A percentile compares a stretch with the other conserved stretches of the same genome.
These are phyloP conservation scores for Fraxinus platypoda DNA, from an alignment of 305 asterid species.

Conservation along the genomic window DNA sequence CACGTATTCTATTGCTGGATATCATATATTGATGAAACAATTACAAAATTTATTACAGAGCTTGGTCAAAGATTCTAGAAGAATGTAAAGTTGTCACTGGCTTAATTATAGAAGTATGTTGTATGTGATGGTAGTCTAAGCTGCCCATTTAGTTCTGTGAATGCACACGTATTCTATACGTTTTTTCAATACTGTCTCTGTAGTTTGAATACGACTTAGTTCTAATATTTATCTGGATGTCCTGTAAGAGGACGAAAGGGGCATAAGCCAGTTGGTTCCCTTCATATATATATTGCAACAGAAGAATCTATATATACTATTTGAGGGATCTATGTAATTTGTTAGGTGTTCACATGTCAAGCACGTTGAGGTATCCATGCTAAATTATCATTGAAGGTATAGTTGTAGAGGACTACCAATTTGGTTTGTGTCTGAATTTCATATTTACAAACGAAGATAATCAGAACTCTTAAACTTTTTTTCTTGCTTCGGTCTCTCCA, in stretches of 20 bases:
- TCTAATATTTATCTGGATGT: neutral
- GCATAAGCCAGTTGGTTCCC: neutral
- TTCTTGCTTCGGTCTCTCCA: conserved; percentile 5
- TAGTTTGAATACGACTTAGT: neutral
- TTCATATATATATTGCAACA: neutral
- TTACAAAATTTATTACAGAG: neutral
- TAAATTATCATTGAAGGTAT: neutral
- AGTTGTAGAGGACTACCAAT: neutral
- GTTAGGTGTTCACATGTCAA: neutral
- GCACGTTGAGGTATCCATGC: neutral
- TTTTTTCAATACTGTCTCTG: neutral
- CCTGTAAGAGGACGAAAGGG: neutral
- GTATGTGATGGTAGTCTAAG: neutral
- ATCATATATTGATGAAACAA: neutral
- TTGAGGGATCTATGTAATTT: neutral
- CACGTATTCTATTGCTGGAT: neutral
- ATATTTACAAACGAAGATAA: conserved; percentile 5
- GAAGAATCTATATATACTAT: neutral
- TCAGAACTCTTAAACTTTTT: neutral
- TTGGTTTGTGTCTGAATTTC: conserved; percentile 15
- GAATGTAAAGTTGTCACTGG: neutral
- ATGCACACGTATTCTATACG: neutral
- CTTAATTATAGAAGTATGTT: neutral
- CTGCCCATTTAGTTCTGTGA: neutral
- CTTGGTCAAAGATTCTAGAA: neutral